Evolutionary conservation across 1,139 yeast genomes (phyloP).

Genomic region (Scheffersomyces quercinus): DNA sequence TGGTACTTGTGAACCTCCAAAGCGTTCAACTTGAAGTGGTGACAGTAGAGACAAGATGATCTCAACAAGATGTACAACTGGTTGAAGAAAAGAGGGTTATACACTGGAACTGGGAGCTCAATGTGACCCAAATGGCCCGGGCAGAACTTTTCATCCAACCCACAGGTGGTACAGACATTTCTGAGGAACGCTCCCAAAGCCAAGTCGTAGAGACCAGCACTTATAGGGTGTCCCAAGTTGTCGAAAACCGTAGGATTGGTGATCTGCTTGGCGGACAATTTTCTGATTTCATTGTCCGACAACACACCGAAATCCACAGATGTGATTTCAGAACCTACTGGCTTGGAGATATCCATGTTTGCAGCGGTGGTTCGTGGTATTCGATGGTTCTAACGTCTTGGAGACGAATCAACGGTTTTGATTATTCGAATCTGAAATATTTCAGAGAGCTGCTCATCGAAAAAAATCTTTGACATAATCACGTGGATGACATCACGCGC

Average conservation of each 20-base stretch:
- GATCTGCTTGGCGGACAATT: slow-evolving; percentile 89
- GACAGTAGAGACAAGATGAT: slow-evolving; percentile 88
- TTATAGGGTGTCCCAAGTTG: slow-evolving; percentile 91
- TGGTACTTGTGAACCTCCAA: slow-evolving; percentile 73
- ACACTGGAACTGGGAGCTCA: slow-evolving; percentile 92
- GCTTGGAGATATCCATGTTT: slow-evolving; percentile 89
- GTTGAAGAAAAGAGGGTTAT: slow-evolving; percentile 90
- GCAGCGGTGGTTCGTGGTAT: background rate
- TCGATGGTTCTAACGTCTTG: no score
- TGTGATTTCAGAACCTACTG: slow-evolving; percentile 90
- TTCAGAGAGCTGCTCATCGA: no score
- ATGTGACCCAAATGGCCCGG: slow-evolving; percentile 99
- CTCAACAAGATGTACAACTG: slow-evolving; percentile 85
- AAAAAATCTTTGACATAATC: no score
- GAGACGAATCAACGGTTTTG: no score
- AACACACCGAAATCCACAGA: slow-evolving; percentile 92
- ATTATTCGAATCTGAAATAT: no score
- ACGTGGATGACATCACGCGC: no score
- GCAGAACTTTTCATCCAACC: slow-evolving; percentile 89
- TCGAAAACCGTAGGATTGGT: slow-evolving; percentile 94
- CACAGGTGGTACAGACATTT: slow-evolving; percentile 93
- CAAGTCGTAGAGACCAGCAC: slow-evolving; percentile 91
- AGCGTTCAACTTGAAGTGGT: slow-evolving; percentile 69
- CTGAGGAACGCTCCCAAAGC: slow-evolving; percentile 91
- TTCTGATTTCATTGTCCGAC: slow-evolving; percentile 78